Percentiles rank a stretch among this genome's conserved stretches.
Evolutionary conservation across 345 rosid genomes (phyloP).

Genomic region (Aquilaria malaccensis): DNA sequence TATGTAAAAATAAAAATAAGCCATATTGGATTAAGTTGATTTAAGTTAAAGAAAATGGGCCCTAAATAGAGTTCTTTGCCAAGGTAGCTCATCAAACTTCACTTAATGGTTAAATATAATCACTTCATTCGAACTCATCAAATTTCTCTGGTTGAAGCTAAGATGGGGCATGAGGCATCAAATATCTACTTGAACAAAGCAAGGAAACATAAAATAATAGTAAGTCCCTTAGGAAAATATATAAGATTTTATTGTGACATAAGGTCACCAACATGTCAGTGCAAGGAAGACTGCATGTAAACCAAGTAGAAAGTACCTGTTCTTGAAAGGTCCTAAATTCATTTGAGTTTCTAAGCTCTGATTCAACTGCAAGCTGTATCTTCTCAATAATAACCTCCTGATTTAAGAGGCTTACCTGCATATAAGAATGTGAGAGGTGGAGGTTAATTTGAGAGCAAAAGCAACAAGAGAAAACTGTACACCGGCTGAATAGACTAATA

Average conservation of each 20-base stretch:
- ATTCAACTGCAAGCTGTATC: constrained; percentile 74
- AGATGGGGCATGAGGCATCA: no score
- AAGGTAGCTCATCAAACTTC: no score
- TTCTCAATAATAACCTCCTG: constrained; percentile 77
- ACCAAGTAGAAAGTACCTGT: constrained; percentile 41
- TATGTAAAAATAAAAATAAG: no score
- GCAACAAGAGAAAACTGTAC: background rate
- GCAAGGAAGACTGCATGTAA: background rate
- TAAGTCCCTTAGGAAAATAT: background rate
- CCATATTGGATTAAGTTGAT: no score
- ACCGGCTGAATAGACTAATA: background rate
- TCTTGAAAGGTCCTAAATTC: constrained; percentile 69
- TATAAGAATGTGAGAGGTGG: background rate
- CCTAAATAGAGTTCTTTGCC: no score
- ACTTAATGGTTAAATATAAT: no score
- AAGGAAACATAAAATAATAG: no score
- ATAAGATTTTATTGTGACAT: constrained; percentile 3
- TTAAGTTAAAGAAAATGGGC: no score
- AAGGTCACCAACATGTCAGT: constrained; percentile 10
- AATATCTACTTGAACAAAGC: no score
- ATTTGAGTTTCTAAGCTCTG: constrained; percentile 64
- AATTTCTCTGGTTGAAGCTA: no score
- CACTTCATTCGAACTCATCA: no score
- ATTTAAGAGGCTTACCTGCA: constrained; percentile 93
- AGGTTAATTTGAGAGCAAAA: background rate